Evolutionary conservation across 306 rosid genomes (phyloP).

Genomic region (Cicer pinnatifidum): DNA sequence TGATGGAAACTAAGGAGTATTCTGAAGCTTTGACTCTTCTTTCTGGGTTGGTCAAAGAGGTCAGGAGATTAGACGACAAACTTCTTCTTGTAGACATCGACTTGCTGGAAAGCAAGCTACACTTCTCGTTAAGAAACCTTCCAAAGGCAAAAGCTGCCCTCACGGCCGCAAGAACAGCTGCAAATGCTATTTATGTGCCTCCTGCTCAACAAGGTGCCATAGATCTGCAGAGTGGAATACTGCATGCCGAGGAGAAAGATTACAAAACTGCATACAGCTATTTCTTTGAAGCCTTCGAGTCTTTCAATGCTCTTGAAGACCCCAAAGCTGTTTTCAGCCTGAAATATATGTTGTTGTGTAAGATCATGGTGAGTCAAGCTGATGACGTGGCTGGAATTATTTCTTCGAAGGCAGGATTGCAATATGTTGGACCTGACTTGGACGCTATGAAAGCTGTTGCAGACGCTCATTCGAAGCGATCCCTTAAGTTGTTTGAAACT

Average conservation of each 20-base stretch:
- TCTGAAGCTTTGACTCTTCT: slow-evolving; percentile 85
- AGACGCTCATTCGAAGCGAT: slow-evolving; percentile 89
- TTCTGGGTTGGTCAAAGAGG: slow-evolving; percentile 86
- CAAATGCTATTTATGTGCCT: slow-evolving; percentile 93
- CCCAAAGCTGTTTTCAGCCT: slow-evolving; percentile 92
- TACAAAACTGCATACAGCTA: slow-evolving; percentile 89
- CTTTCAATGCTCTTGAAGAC: slow-evolving; percentile 89
- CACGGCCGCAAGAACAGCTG: slow-evolving; percentile 96
- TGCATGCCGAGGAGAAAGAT: slow-evolving; percentile 95
- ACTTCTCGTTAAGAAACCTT: slow-evolving; percentile 88
- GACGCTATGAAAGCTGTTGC: slow-evolving; percentile 99
- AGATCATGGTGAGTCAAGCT: slow-evolving; percentile 92
- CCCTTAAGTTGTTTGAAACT: slow-evolving; percentile 80
- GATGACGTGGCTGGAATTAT: slow-evolving; percentile 87
- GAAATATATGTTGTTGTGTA: slow-evolving; percentile 88
- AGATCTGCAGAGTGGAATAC: slow-evolving; percentile 94
- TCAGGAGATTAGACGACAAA: slow-evolving; percentile 93
- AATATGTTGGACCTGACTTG: slow-evolving; percentile 83
- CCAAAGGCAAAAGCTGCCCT: slow-evolving; percentile 97
- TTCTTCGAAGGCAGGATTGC: slow-evolving; percentile 88
- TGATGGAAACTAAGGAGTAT: slow-evolving; percentile 91
- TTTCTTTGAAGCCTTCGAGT: slow-evolving; percentile 94
- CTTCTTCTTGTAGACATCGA: slow-evolving; percentile 96
- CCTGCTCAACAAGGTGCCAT: slow-evolving; percentile 98
- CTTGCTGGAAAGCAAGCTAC: slow-evolving; percentile 91